phyloP scores from a whole-genome alignment of 78 protist genomes.

The Dictyostelium discoideum region dicty_2.7 NC_007091.3:1810501-1811000 shows the following conservation, averaged over 20 bases:
- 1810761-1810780: not conserved
- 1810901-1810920: not conserved
- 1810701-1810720: not conserved
- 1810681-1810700: not conserved
- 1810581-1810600: not conserved
- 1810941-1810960: not conserved
- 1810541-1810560: not conserved
- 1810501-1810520: not conserved
- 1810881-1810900: slow-evolving; percentile 51
- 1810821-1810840: not conserved
- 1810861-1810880: slow-evolving; percentile 25
- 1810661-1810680: slow-evolving; percentile 9
- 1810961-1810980: not conserved
- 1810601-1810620: not conserved
- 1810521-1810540: not conserved
- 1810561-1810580: not conserved
- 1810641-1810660: not conserved
- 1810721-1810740: not conserved
- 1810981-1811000: slow-evolving; percentile 1
- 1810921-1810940: not conserved
- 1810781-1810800: not conserved
- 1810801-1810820: not conserved
- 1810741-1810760: slow-evolving; percentile 11
- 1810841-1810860: not conserved
- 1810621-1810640: not conserved